Evolutionary conservation across 2,329 filamentous ascomycete species (phyloP), one percentile per base, ranked within the genome.

Genomic region (Sporothrix luriei): DNA sequence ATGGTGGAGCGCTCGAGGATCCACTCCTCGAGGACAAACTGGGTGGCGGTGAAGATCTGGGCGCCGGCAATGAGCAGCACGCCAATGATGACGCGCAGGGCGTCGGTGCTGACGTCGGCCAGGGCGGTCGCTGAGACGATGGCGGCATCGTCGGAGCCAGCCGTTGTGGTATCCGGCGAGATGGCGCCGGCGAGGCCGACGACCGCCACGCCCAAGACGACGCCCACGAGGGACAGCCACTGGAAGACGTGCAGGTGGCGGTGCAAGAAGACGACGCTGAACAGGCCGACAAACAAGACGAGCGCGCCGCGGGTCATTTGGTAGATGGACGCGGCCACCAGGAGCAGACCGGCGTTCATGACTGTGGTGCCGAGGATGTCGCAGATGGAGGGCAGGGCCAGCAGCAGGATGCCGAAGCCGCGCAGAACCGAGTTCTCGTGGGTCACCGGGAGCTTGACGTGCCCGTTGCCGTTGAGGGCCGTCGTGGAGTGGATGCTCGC

Each of bases 261-360:
- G 75, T 88, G 90, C 70, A 99, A 83, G 79, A 99, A 98, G 14
- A 97, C 76, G 38, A 99, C 94, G 76, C 93, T 97, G 81, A 99
- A 97, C 0, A 98, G 82, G 0, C 95, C 95, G 24, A 99, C 95
- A 75, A 99, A 99, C 7, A 99, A 85, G 3, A 99, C 94, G 54
- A 99, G 84, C 0, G 95, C 95, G 10, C 95, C 95, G 71, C 95
- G 86, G 1, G 94, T 98, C 95, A 99, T 99, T 81, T 99, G 95
- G 81, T 97, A 99, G 76, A 99, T 97, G 71, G 92, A 96, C 1
- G 95, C 93, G 14, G 92, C 95, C 29, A 98, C 94, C 78, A 98
- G 94, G 64, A 98, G 85, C 74, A 99, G 84, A 3, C 95, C 95
- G 4, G 93, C 91, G 77, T 99, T 99, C 94, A 99, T 98, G 69